Evolutionary conservation across 768 basidiomycete species (phyloP), one percentile per base, ranked within the genome.

Genomic region (Mrakia blollopis): DNA sequence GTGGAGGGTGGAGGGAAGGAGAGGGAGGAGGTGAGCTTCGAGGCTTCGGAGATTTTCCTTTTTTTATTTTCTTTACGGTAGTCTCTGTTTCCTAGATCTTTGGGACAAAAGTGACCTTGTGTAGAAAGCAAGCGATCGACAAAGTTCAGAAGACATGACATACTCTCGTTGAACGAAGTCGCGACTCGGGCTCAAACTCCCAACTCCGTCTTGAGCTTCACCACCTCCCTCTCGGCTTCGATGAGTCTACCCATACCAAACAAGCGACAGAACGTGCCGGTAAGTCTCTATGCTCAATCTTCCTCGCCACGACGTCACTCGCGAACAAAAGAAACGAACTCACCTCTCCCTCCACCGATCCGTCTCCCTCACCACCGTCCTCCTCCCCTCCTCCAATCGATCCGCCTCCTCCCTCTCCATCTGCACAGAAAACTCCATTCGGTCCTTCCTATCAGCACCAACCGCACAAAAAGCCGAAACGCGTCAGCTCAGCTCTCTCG

Each of bases 381-480:
- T 90, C 69, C 89, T 85, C 7, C 92, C 94, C 47, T 88, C 88
- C 72, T 94, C 92, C 73, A 98, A 82, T 75, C 91, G 85, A 52
- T 91, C 91, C 9, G 87, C 87, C 82, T 98, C 97, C 54, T 92
- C 93, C 81, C 87, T 90, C 83, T 94, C 94, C 91, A 98, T 94
- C 72, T 87, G 87, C 52, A 85, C 82, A 35, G 89, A 90, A 80
- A 98, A 98, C 84, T 98, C 96, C 1, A 94, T 91, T 37, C 72
- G 50, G 90, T 84, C 8, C 85, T 84, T 73, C 84, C 84, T 85
- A 41, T 91, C 23, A 39, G 18, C 47, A 72, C 4, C 71, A 32
- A 74, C 39, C 14, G 7, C 47, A 2, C 47, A 50, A 41, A 41
- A 41, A n/a, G 11, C 44, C 44, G 2, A 50, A 18, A n/a, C n/a